Percentiles rank a stretch among this genome's conserved stretches.
Conservation (phyloP, 2,329 filamentous ascomycete species). For the Trichocomaceae sp. region DNA sequence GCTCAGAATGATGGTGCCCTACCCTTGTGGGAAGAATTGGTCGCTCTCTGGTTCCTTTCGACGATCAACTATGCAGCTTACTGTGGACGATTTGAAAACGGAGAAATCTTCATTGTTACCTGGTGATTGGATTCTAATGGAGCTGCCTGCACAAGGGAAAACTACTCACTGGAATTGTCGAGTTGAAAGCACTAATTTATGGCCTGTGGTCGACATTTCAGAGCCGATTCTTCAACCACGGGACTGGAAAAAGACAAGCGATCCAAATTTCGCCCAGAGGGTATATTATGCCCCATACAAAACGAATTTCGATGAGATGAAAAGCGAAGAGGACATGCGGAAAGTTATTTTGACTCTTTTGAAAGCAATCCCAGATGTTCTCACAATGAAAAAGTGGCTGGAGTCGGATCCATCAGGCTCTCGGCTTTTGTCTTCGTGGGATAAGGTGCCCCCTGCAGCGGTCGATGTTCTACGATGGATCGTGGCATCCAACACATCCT, state of each 20-base stretch:
- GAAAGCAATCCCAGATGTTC: conserved; percentile 34
- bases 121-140: conserved; percentile 50
- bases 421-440: conserved; percentile 47
- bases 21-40: background rate
- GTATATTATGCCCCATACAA: conserved; percentile 29
- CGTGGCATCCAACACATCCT: conserved; percentile 80
- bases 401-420: conserved; percentile 1
- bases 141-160: background rate
- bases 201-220: conserved; percentile 38
- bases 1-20: conserved; percentile 49
- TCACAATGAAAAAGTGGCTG: conserved; percentile 43
- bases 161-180: conserved; percentile 41
- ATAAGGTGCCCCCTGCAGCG: conserved; percentile 57
- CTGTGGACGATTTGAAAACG: background rate
- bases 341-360: conserved; percentile 29
- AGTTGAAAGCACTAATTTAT: conserved; percentile 41
- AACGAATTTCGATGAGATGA: conserved; percentile 36
- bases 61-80: conserved; percentile 1
- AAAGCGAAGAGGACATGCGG: conserved; percentile 20
- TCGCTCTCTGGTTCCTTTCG: background rate
- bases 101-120: conserved; percentile 21
- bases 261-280: background rate
- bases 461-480: conserved; percentile 75
- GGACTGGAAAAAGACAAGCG: background rate
- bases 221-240: conserved; percentile 17